These are phyloP conservation scores for Viola odorata DNA, from an alignment of 345 rosid species.

Conservation along the genomic window DNA sequence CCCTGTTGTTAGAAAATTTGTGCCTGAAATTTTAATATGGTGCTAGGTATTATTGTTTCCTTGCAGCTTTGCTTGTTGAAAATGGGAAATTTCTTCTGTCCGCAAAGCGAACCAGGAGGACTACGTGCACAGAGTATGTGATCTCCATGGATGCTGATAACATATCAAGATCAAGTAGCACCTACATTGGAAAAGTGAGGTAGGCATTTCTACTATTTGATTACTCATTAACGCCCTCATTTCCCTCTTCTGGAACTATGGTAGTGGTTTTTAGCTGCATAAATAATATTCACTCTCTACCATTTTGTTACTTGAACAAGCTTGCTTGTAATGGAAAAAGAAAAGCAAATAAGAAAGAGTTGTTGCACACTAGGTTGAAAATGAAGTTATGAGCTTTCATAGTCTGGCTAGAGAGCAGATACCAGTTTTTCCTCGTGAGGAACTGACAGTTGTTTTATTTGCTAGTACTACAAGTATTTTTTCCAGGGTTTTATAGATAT, in stretches of 20 bases:
- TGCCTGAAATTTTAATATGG: not conserved
- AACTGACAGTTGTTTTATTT: no score
- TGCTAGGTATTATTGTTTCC: not conserved
- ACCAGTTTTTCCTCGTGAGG: no score
- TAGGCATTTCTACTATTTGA: not conserved
- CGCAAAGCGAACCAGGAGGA: slow-evolving; percentile 14
- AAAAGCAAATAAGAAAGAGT: no score
- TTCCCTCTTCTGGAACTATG: not conserved
- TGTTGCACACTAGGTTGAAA: no score
- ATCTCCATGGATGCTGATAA: slow-evolving; percentile 11
- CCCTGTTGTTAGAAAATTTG: no score
- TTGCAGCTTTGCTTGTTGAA: slow-evolving; percentile 11
- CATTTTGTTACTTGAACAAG: no score
- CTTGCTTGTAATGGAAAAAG: no score
- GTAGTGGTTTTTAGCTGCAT: not conserved
- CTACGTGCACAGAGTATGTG: slow-evolving; percentile 7
- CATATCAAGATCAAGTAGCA: slow-evolving; percentile 11
- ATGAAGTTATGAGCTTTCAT: no score
- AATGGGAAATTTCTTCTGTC: slow-evolving; percentile 14
- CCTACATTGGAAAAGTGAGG: slow-evolving; percentile 15
- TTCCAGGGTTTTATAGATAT: not conserved
- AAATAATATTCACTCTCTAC: no score
- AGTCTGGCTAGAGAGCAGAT: no score
- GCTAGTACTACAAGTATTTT: no score
- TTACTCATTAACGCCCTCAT: not conserved